phyloP scores from a whole-genome alignment of 2,329 filamentous ascomycete species.

The Ceratocystis ficicola region DNA sequence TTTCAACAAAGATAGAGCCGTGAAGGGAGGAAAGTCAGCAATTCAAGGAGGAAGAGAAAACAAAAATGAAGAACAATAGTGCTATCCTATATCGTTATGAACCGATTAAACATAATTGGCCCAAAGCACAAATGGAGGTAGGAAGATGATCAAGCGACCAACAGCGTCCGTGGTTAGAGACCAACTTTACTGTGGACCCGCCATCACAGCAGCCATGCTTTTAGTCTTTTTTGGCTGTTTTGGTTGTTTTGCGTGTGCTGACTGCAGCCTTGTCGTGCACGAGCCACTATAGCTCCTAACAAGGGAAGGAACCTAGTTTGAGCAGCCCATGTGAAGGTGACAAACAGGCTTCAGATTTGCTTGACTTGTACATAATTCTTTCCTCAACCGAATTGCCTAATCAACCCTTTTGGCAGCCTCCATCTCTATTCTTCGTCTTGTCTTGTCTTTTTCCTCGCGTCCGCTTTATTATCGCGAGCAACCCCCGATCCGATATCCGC shows the following conservation, averaged over 20 bases:
- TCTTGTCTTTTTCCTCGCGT: not conserved
- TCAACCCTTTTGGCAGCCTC: not conserved
- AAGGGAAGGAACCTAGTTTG: conserved; percentile 14
- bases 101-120: no score
- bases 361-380: not conserved
- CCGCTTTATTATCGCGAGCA: not conserved
- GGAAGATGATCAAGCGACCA: not conserved
- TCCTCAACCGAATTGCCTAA: no score
- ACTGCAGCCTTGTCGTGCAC: conserved; percentile 22
- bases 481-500: not conserved
- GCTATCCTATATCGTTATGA: not conserved
- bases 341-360: not conserved
- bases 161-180: not conserved
- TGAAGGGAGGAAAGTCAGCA: not conserved
- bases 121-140: not conserved
- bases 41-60: not conserved
- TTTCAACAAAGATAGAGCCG: not conserved
- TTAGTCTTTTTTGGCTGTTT: no score
- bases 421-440: not conserved
- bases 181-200: not conserved
- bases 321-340: not conserved
- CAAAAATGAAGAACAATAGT: not conserved
- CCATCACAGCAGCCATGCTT: not conserved
- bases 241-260: conserved; percentile 18
- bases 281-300: conserved; percentile 17